phyloP scores from a whole-genome alignment of 2,329 filamentous ascomycete genomes.

The Colletotrichum sp. region DNA sequence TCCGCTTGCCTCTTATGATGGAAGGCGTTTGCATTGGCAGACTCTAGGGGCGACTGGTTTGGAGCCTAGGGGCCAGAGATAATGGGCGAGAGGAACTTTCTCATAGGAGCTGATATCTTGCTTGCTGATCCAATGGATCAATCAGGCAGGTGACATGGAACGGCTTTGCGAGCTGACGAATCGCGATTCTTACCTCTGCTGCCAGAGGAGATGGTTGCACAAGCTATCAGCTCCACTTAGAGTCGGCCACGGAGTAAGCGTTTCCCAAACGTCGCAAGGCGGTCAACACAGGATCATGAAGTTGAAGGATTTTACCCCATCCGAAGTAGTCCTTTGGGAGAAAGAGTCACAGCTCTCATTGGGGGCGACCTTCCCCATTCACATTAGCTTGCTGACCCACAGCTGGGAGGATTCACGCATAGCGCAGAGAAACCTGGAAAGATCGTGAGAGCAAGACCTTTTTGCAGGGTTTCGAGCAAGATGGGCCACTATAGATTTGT shows the following conservation, averaged over 20 bases:
- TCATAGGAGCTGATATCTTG: background rate
- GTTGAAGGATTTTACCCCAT: background rate
- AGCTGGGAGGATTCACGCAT: background rate
- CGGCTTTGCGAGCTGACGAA: background rate
- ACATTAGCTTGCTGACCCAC: slow-evolving; percentile 1
- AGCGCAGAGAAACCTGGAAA: background rate
- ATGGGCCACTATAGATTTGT: no score
- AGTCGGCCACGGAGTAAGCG: background rate
- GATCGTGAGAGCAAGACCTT: background rate
- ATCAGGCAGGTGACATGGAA: slow-evolving; percentile 11
- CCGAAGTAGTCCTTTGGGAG: background rate
- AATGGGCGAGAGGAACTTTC: background rate
- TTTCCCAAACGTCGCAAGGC: background rate
- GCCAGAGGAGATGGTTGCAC: background rate
- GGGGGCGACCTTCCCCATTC: slow-evolving; percentile 6
- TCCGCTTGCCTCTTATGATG: background rate
- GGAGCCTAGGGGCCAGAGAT: background rate
- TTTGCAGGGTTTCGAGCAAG: background rate
- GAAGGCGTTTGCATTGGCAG: background rate
- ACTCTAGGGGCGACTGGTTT: background rate
- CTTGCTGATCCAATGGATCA: background rate
- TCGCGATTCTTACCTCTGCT: background rate
- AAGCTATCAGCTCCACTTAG: background rate
- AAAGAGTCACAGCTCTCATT: background rate
- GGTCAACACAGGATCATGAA: background rate